These are phyloP conservation scores for Trypanosoma vivax DNA, from an alignment of 208 protist species.

Conservation along the genomic window DNA sequence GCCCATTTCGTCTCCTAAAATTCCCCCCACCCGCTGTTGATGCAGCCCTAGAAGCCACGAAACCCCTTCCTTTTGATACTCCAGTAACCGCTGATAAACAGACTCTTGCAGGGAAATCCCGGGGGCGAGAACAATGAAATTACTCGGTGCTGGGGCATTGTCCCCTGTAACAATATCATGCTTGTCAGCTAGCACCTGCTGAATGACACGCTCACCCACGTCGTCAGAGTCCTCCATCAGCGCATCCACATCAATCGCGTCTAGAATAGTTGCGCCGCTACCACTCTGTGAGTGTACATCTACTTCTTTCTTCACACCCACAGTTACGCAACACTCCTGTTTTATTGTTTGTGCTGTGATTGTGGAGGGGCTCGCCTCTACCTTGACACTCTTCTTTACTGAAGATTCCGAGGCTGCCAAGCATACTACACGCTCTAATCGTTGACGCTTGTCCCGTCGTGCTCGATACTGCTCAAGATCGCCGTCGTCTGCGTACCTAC, in stretches of 20 bases:
- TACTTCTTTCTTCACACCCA: conserved; percentile 6
- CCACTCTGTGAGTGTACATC: neutral
- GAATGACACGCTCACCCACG: conserved; percentile 5
- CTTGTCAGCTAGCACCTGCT: conserved; percentile 13
- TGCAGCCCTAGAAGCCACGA: conserved; percentile 95
- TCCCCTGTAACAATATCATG: conserved; percentile 3
- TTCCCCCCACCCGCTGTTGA: conserved; percentile 81
- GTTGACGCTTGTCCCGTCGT: conserved; percentile 36
- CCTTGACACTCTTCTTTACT: too few species aligned
- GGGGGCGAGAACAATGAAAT: conserved; percentile 22
- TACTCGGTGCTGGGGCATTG: conserved; percentile 16
- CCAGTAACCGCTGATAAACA: conserved; percentile 79
- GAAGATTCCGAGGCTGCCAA: too few species aligned
- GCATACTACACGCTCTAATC: conserved; percentile 39
- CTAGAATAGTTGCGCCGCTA: conserved; percentile 1
- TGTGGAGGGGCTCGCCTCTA: too few species aligned
- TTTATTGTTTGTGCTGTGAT: neutral
- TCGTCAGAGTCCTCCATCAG: conserved; percentile 66
- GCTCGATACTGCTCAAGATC: conserved; percentile 32
- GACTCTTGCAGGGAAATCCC: conserved; percentile 32
- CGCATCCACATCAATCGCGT: conserved; percentile 71
- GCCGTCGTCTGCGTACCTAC: conserved; percentile 64
- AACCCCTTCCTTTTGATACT: conserved; percentile 92
- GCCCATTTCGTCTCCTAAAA: conserved; percentile 96
- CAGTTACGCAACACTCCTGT: conserved; percentile 1